These are phyloP conservation scores for Schrenkiella parvula DNA, from an alignment of 345 rosid species.

Conservation along the genomic window DNA sequence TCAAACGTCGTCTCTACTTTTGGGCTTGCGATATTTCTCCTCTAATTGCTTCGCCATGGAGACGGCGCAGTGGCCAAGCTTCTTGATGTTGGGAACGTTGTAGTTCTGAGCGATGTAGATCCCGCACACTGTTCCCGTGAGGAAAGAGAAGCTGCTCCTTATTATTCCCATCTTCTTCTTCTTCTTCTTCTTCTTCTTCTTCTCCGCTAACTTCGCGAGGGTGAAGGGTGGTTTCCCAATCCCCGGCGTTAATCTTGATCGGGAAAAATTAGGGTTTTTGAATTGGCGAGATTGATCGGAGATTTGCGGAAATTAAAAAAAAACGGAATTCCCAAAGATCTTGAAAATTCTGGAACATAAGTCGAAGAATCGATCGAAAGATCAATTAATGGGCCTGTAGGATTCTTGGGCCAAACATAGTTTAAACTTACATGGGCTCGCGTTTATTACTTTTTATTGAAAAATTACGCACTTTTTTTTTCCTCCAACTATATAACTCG, in stretches of 20 bases:
- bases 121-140: conserved; percentile 60
- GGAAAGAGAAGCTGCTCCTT: conserved; percentile 56
- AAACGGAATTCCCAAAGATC: background rate
- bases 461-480: too few relatives aligned
- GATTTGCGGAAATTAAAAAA: background rate
- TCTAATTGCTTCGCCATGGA: conserved; percentile 54
- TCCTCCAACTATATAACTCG: too few relatives aligned
- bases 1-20: conserved; percentile 40
- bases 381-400: background rate
- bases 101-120: conserved; percentile 87
- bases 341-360: background rate
- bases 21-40: conserved; percentile 71
- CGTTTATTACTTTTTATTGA: too few relatives aligned
- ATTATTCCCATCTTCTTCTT: conserved; percentile 62
- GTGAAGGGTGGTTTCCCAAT: background rate
- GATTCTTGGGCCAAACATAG: background rate
- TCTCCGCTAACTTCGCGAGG: background rate
- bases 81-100: conserved; percentile 75
- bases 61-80: conserved; percentile 41
- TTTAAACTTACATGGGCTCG: conserved; percentile 10
- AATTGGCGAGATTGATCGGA: conserved; percentile 9
- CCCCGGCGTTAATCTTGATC: background rate
- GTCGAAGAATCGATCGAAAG: background rate
- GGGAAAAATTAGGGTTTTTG: background rate
- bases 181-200: conserved; percentile 22